These are phyloP conservation scores for Chlorokybus atmophyticus DNA, from an alignment of 139 green algal genomes.

Conservation along the genomic window DNA sequence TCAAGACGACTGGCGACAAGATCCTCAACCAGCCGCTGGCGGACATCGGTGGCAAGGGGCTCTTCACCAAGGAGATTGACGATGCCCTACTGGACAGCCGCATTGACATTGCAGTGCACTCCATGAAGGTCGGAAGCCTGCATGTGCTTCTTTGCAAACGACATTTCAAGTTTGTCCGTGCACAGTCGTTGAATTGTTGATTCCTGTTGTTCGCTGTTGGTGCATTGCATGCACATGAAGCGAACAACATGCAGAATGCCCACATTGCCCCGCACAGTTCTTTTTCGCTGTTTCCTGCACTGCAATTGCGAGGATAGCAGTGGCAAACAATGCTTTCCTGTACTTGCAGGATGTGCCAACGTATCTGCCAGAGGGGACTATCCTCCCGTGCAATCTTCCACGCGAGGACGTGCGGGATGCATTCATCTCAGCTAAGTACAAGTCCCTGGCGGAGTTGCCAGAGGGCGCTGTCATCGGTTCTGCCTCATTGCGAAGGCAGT, in stretches of 20 bases:
- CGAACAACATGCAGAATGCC: too few species aligned
- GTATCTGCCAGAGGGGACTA: slow-evolving; percentile 84
- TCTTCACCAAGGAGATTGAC: slow-evolving; percentile 99
- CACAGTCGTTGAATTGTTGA: too few species aligned
- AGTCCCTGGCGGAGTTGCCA: slow-evolving; percentile 68
- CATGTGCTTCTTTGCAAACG: too few species aligned
- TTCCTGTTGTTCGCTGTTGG: too few species aligned
- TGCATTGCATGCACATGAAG: too few species aligned
- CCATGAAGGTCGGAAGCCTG: too few species aligned
- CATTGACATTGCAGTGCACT: slow-evolving; percentile 98
- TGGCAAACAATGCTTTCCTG: too few species aligned
- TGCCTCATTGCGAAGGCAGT: slow-evolving; percentile 78
- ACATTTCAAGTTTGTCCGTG: too few species aligned
- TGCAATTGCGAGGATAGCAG: slow-evolving; percentile 23
- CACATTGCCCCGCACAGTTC: slow-evolving; percentile 28
- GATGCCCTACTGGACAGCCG: slow-evolving; percentile 82
- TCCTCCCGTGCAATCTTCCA: slow-evolving; percentile 94
- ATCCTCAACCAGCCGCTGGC: slow-evolving; percentile 90
- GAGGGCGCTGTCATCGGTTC: slow-evolving; percentile 74
- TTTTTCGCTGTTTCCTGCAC: too few species aligned
- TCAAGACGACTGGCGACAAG: slow-evolving; percentile 99
- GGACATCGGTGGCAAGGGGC: slow-evolving; percentile 97
- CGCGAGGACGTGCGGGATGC: slow-evolving; percentile 94
- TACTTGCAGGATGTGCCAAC: slow-evolving; percentile 98
- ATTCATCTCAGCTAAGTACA: slow-evolving; percentile 81